phyloP scores from a whole-genome alignment of 192 early-diverging fungal genomes.

The Ambispora gerdemannii region DNA sequence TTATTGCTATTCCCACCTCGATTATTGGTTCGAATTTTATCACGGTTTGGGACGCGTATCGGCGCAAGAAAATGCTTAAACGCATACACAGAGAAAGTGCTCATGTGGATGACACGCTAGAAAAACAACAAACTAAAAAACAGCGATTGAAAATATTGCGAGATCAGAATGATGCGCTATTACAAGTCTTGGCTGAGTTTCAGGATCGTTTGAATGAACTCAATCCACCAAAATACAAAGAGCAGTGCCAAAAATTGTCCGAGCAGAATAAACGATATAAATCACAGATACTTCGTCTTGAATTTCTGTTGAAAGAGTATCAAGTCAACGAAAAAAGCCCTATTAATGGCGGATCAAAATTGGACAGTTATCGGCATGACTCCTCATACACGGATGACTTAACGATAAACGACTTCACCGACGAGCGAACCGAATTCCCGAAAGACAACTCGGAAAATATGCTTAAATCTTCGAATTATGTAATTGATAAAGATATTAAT shows the following conservation, averaged over 20 bases:
- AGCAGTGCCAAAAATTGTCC: slow-evolving; percentile 7
- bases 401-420: too few relatives aligned
- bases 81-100: neutral
- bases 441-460: too few relatives aligned
- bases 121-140: neutral
- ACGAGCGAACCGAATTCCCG: too few relatives aligned
- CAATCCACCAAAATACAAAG: slow-evolving; percentile 30
- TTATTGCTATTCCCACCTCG: slow-evolving; percentile 52
- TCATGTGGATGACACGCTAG: neutral
- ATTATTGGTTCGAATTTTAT: slow-evolving; percentile 57
- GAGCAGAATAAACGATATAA: neutral
- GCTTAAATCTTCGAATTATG: too few relatives aligned
- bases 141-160: neutral
- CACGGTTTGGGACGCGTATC: slow-evolving; percentile 37
- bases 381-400: too few relatives aligned
- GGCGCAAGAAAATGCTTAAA: neutral
- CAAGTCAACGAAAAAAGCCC: too few relatives aligned
- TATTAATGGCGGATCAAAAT: too few relatives aligned
- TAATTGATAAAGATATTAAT: too few relatives aligned
- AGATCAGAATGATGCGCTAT: slow-evolving; percentile 10
- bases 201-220: slow-evolving; percentile 26
- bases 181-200: slow-evolving; percentile 20
- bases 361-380: too few relatives aligned
- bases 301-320: too few relatives aligned
- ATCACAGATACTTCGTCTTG: slow-evolving; percentile 10